phyloP scores from a whole-genome alignment of 2,329 filamentous ascomycete species.

The Pseudogymnoascus sp. region DNA sequence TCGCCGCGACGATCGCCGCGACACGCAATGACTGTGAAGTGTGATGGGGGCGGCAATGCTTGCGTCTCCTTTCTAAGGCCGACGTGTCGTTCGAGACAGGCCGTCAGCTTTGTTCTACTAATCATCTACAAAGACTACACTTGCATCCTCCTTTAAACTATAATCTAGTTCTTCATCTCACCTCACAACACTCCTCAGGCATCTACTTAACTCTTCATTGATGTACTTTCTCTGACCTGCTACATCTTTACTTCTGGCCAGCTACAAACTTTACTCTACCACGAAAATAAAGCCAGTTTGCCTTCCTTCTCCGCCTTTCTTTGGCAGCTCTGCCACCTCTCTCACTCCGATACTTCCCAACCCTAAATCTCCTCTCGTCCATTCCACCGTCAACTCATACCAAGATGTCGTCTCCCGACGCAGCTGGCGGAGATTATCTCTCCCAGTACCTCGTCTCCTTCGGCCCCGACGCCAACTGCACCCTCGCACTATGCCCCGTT shows the following conservation, averaged over 20 bases:
- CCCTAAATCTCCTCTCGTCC: slow-evolving; percentile 7
- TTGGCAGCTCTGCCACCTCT: slow-evolving; percentile 7
- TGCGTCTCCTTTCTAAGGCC: background rate
- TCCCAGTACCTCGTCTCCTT: slow-evolving; percentile 13
- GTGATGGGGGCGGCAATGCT: slow-evolving; percentile 7
- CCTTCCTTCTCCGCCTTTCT: slow-evolving; percentile 10
- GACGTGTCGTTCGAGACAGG: background rate
- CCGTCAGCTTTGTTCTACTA: background rate
- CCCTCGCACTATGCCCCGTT: slow-evolving; percentile 31
- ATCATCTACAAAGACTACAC: background rate
- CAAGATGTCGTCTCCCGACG: slow-evolving; percentile 5
- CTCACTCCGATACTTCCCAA: slow-evolving; percentile 6
- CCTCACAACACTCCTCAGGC: slow-evolving; percentile 10
- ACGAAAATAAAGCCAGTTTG: slow-evolving; percentile 11
- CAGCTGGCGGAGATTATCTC: background rate
- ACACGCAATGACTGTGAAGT: slow-evolving; percentile 11
- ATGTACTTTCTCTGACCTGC: background rate
- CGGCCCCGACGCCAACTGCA: slow-evolving; percentile 25
- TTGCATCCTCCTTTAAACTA: slow-evolving; percentile 2
- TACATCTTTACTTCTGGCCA: background rate
- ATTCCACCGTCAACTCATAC: slow-evolving; percentile 11
- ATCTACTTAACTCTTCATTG: slow-evolving; percentile 11
- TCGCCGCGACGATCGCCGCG: background rate
- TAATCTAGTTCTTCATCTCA: slow-evolving; percentile 11
- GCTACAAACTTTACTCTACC: slow-evolving; percentile 1